Evolutionary conservation across 2,329 filamentous ascomycete species (phyloP).

Genomic region (Ustilaginoidea virens): DNA sequence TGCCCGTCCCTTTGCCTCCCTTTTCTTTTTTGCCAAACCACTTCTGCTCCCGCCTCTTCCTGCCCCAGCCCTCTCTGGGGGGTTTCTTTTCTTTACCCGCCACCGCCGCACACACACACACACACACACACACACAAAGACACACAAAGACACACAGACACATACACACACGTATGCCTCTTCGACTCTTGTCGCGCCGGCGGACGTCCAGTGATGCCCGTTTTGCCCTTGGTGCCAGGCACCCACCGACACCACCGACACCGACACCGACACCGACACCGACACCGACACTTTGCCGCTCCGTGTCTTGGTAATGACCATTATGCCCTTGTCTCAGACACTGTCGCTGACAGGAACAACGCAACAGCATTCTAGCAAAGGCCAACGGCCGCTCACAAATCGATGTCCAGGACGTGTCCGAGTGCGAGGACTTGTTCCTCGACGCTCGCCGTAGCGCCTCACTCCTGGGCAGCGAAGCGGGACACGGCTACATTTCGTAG

Average conservation of each 20-base stretch:
- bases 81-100: no score
- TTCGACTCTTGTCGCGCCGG: no score
- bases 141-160: no score
- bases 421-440: constrained; percentile 74
- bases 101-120: no score
- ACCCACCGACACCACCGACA: no score
- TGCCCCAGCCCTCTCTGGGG: neutral
- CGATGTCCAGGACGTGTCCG: constrained; percentile 59
- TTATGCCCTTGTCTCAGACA: constrained; percentile 13
- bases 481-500: constrained; percentile 47
- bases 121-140: no score
- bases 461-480: constrained; percentile 48
- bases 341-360: constrained; percentile 16
- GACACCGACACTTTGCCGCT: no score
- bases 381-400: constrained; percentile 67
- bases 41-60: no score
- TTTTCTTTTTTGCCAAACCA: neutral
- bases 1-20: neutral
- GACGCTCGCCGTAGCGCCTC: constrained; percentile 65
- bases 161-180: no score
- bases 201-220: no score
- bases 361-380: constrained; percentile 63
- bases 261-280: no score
- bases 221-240: no score
- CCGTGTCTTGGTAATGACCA: neutral